Base-by-base conservation (phyloP, 306 rosid species). In the Quercus wislizeni region DNA sequence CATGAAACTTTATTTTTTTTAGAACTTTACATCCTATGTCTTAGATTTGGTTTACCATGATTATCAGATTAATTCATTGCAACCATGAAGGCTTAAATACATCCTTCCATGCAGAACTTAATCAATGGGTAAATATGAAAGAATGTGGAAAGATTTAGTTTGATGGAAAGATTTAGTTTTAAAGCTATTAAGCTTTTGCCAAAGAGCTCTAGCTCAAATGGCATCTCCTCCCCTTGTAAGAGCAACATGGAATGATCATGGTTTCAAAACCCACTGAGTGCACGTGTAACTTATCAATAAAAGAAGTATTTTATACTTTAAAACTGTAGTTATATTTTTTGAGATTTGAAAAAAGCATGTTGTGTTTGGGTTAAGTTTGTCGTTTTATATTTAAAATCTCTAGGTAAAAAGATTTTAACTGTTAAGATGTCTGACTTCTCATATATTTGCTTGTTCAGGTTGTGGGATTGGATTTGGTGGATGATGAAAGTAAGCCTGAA, bases 391-490 rank as follows among this genome's bases (percentile, higher is more conserved):
- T 35, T 7, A 33, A 21, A 35, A 69, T 35, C 46, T 68, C 74
- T 68, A 55, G 33, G 51, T 41, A 6, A 21, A 49, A 30, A 17
- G 27, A 41, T 71, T 43, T 43, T 27, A 30, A 12, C 59, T 33
- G 21, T 41, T 67, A 57, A 18, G 58, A 74, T 68, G 15, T 81
- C 56, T 76, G 8, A 52, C 30, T 78, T 25, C 28, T 63, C 20
- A 68, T 59, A 28, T 63, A 49, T 71, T 75, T 62, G 76, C 77
- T 74, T 67, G 57, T 88, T 73, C 73, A 94, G 98, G 97, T 94
- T 74, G 98, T 94, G 74, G 98, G 98, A 68, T 85, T 92, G 85
- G 98, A 94, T 87, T 88, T 94, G 88, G 98, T 94, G 82, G 98
- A 94, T 72, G 98, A 94, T 73, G 98, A 94, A 81, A 94, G 90